Conservation (phyloP, 495 filamentous ascomycete species). For the Lepraria neglecta region DNA sequence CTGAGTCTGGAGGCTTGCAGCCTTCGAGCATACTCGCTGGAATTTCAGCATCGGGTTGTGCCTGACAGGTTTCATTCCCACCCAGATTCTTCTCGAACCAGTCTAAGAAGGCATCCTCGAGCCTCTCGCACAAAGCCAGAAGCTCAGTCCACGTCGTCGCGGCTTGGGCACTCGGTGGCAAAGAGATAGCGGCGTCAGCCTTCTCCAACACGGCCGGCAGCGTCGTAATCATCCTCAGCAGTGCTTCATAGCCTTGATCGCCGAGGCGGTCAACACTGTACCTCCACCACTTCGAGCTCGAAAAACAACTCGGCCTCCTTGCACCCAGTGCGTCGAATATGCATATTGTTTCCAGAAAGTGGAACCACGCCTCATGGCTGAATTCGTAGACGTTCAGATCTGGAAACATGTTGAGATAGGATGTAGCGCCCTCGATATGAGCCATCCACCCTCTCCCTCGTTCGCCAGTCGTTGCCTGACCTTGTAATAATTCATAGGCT, state of each 20-base stretch:
- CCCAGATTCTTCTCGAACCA: neutral
- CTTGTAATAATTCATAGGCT: neutral
- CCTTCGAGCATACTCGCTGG: too few relatives aligned
- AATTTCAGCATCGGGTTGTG: too few relatives aligned
- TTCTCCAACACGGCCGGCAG: slow-evolving; percentile 8
- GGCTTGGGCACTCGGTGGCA: neutral
- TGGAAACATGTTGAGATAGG: slow-evolving; percentile 1
- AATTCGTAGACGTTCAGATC: neutral
- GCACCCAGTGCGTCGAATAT: slow-evolving; percentile 2
- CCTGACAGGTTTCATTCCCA: neutral
- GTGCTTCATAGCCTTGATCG: neutral
- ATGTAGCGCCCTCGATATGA: neutral
- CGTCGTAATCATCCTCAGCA: neutral
- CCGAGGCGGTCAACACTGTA: neutral
- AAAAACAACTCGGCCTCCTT: neutral
- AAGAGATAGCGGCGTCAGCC: neutral
- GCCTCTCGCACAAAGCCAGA: neutral
- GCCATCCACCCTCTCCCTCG: neutral
- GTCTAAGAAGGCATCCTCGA: neutral
- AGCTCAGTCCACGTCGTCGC: neutral
- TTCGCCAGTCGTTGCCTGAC: neutral
- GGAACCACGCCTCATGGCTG: neutral
- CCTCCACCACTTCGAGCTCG: slow-evolving; percentile 2
- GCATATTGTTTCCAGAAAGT: slow-evolving; percentile 2
- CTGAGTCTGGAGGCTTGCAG: neutral